A percentile compares a stretch with the other conserved stretches of the same genome.
phyloP scores from a whole-genome alignment of 352 stramenopile species.

The Pythium angustatum region DNA sequence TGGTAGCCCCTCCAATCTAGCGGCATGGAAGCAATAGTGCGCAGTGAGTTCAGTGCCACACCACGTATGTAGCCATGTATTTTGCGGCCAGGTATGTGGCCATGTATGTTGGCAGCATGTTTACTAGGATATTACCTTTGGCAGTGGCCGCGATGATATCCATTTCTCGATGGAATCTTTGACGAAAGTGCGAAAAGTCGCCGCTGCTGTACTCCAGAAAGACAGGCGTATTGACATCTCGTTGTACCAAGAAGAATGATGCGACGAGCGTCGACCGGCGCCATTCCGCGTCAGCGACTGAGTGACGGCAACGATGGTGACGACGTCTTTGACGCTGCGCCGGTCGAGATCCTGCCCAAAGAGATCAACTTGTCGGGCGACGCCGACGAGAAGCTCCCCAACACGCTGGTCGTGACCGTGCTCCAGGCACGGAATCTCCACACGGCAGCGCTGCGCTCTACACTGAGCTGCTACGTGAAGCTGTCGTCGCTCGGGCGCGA shows the following conservation, averaged over 20 bases:
- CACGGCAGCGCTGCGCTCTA: constrained; percentile 47
- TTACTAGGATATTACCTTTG: constrained; percentile 2
- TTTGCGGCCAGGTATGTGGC: constrained; percentile 1
- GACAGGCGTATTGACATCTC: not conserved
- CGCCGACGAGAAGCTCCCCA: constrained; percentile 58
- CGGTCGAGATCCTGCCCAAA: constrained; percentile 59
- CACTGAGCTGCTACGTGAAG: constrained; percentile 76
- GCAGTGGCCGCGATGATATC: not conserved
- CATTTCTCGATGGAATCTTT: not conserved
- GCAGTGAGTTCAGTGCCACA: not conserved
- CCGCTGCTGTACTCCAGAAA: no score
- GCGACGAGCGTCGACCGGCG: constrained; percentile 15
- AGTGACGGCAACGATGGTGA: constrained; percentile 9
- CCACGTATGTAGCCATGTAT: constrained; percentile 8
- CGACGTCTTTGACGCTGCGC: constrained; percentile 29
- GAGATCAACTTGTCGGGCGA: constrained; percentile 56
- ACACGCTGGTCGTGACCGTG: constrained; percentile 74
- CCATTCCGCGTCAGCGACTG: not conserved
- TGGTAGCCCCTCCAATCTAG: no score
- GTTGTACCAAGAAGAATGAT: not conserved
- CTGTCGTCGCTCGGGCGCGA: constrained; percentile 60
- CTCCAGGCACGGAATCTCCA: constrained; percentile 61
- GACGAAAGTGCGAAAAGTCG: no score
- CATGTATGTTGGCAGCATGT: not conserved
- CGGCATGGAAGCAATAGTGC: no score